These are phyloP conservation scores for Neoascochyta sp. DNA, from an alignment of 2,329 filamentous ascomycete species.

Conservation along the genomic window DNA sequence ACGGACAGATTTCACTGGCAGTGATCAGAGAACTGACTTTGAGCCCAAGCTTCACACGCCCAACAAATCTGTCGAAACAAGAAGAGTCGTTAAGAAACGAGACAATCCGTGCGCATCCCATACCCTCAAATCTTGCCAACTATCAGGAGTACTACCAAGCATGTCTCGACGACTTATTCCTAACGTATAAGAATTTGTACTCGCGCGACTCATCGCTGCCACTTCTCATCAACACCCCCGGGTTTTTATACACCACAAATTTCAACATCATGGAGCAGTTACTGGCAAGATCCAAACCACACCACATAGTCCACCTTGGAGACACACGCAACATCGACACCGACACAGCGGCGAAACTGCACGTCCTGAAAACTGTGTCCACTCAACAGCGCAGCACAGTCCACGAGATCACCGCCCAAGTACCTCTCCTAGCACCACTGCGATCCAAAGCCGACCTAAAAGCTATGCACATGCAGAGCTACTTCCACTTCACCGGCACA, in stretches of 20 bases:
- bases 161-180: conserved; percentile 61
- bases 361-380: conserved; percentile 47
- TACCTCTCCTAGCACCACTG: conserved; percentile 37
- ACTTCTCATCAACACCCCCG: conserved; percentile 69
- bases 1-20: conserved; percentile 66
- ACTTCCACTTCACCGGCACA: conserved; percentile 57
- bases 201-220: conserved; percentile 47
- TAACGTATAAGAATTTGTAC: conserved; percentile 52
- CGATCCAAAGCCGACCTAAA: conserved; percentile 64
- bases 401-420: conserved; percentile 55
- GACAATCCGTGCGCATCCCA: conserved; percentile 60
- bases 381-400: conserved; percentile 39
- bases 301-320: conserved; percentile 64
- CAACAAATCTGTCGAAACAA: conserved; percentile 19
- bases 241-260: conserved; percentile 69
- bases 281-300: conserved; percentile 52
- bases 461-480: conserved; percentile 75
- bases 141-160: conserved; percentile 64
- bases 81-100: conserved; percentile 28
- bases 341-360: conserved; percentile 57
- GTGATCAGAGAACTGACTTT: conserved; percentile 60
- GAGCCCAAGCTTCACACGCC: conserved; percentile 64
- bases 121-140: conserved; percentile 63
- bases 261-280: conserved; percentile 61
- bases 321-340: conserved; percentile 43